A percentile compares a stretch with the other conserved stretches of the same genome.
Conservation (phyloP, 257 asterid genomes). For the Avicennia marina region DNA sequence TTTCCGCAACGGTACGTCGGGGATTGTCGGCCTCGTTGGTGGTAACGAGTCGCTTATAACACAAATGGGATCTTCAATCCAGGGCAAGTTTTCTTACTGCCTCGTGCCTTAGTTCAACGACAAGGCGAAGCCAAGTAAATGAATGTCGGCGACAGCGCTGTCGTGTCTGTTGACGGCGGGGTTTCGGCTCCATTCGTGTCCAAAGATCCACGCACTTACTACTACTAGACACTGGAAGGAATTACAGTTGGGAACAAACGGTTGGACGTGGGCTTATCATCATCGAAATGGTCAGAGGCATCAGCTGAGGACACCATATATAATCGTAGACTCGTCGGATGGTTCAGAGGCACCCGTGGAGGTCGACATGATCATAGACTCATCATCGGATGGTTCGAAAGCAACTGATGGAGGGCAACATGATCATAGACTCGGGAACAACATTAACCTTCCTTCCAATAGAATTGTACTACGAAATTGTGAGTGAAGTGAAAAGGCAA, state of each 20-base stretch:
- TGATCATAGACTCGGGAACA: constrained; percentile 60
- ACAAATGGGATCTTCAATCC: constrained; percentile 34
- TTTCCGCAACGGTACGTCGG: constrained; percentile 30
- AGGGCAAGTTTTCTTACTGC: constrained; percentile 63
- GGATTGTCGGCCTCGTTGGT: constrained; percentile 65
- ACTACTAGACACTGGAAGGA: constrained; percentile 49
- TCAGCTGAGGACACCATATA: too few relatives aligned
- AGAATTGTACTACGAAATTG: constrained; percentile 15
- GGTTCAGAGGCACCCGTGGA: too few relatives aligned
- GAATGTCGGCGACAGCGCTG: constrained; percentile 36
- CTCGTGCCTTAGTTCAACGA: constrained; percentile 27
- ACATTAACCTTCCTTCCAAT: constrained; percentile 43
- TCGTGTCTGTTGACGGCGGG: constrained; percentile 31
- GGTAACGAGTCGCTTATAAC: constrained; percentile 43
- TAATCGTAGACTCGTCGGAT: too few relatives aligned
- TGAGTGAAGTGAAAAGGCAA: constrained; percentile 5
- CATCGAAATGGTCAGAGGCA: too few relatives aligned
- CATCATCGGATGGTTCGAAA: too few relatives aligned
- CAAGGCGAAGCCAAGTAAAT: constrained; percentile 37
- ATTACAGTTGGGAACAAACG: constrained; percentile 34
- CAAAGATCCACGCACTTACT: constrained; percentile 20
- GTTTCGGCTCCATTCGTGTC: constrained; percentile 43
- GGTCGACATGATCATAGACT: too few relatives aligned
- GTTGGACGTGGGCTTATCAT: too few relatives aligned
- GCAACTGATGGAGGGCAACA: constrained; percentile 46